Evolutionary conservation across 2,329 filamentous ascomycete species (phyloP).

Genomic region (Paraphaeosphaeria sporulosa): DNA sequence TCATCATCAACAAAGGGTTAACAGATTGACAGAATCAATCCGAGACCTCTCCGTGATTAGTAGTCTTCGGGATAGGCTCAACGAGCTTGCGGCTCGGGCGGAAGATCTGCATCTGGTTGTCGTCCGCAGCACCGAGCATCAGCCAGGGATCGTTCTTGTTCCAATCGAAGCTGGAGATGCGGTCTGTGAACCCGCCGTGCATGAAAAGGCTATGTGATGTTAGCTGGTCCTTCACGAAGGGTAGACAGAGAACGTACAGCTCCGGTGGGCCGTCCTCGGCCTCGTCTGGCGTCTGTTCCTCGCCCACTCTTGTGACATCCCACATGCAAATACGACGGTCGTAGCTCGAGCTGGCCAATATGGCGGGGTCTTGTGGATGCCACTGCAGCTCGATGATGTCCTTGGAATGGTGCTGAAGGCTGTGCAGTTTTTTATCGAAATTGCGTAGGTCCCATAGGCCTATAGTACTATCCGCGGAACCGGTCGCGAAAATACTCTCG

Average conservation of each 20-base stretch:
- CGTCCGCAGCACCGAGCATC: constrained; percentile 92
- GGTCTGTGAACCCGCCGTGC: constrained; percentile 98
- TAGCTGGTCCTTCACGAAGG: constrained; percentile 17
- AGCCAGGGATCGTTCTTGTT: constrained; percentile 97
- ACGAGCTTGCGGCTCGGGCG: constrained; percentile 49
- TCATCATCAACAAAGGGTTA: background rate
- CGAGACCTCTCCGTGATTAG: constrained; percentile 49
- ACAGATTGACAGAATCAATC: constrained; percentile 31
- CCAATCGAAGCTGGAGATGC: constrained; percentile 97
- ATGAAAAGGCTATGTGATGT: constrained; percentile 77
- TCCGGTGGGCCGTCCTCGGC: constrained; percentile 94
- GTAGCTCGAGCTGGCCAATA: constrained; percentile 90
- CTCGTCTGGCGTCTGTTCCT: constrained; percentile 94
- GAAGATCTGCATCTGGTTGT: constrained; percentile 93
- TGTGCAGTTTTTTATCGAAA: constrained; percentile 87
- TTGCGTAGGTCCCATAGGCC: constrained; percentile 95
- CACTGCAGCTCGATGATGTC: constrained; percentile 91
- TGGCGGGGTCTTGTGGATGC: constrained; percentile 89
- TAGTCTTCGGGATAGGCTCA: constrained; percentile 44
- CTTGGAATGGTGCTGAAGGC: constrained; percentile 85
- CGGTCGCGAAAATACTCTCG: constrained; percentile 91
- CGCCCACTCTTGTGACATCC: constrained; percentile 90
- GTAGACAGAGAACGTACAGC: constrained; percentile 68
- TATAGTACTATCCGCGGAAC: constrained; percentile 93
- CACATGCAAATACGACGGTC: constrained; percentile 95